Conservation (phyloP, 2,329 filamentous ascomycete species). For the Colletotrichum gloeosporioides region DNA sequence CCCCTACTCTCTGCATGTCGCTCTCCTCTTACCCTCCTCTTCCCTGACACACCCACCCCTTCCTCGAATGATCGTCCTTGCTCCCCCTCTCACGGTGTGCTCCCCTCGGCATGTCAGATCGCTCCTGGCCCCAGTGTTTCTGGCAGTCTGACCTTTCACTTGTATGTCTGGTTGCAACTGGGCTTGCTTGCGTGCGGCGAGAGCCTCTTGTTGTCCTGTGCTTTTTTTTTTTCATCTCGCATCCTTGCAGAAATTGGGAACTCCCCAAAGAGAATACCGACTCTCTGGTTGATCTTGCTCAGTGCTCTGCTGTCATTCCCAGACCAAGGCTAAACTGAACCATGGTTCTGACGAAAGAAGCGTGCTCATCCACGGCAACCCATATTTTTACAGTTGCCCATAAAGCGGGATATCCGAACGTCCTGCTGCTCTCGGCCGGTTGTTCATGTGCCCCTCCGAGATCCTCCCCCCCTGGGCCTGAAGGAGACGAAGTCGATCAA, state of each 20-base stretch:
- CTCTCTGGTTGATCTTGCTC: background rate
- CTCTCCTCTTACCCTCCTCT: background rate
- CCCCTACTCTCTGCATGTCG: background rate
- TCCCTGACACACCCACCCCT: background rate
- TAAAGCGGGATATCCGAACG: background rate
- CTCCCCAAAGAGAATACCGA: background rate
- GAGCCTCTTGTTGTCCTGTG: conserved; percentile 16
- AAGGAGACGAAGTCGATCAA: background rate
- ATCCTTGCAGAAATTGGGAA: background rate
- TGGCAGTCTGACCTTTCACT: background rate
- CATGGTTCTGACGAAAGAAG: background rate
- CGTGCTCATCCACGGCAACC: background rate
- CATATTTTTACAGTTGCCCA: background rate
- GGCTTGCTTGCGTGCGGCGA: background rate
- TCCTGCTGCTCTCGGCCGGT: background rate
- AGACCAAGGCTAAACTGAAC: background rate
- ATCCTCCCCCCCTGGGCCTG: background rate
- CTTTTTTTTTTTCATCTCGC: background rate
- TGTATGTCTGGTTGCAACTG: background rate
- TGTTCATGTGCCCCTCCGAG: background rate
- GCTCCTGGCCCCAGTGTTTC: conserved; percentile 1
- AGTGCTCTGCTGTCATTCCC: background rate
- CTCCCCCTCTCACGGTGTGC: background rate
- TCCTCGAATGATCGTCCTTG: background rate
- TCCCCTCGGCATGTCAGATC: conserved; percentile 6